phyloP scores from a whole-genome alignment of 2,329 filamentous ascomycete species.

The Raffaelea ambrosiae region DNA sequence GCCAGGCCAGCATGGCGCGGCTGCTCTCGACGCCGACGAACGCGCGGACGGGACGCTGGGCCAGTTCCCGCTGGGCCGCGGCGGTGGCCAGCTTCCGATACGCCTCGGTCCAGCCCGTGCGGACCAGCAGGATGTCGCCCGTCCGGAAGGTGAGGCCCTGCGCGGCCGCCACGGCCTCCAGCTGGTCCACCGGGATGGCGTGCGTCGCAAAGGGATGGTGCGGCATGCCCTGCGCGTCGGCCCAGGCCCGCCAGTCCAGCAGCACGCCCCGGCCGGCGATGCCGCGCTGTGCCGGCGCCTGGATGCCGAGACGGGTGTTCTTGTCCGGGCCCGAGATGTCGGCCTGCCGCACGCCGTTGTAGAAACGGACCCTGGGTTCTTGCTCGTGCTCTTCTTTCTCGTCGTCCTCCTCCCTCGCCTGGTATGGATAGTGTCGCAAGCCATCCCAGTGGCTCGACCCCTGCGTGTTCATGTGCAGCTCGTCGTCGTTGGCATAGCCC shows the following conservation, averaged over 20 bases:
- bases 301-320: no score
- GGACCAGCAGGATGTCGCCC: constrained; percentile 50
- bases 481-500: no score
- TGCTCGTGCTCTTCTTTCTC: no score
- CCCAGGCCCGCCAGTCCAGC: constrained; percentile 36
- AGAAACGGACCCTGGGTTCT: no score
- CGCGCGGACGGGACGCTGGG: background rate
- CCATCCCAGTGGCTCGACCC: no score
- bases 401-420: no score
- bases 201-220: constrained; percentile 27
- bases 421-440: no score
- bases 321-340: no score
- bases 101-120: constrained; percentile 40
- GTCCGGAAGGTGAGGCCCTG: constrained; percentile 18
- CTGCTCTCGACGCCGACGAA: constrained; percentile 39
- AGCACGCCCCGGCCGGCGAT: constrained; percentile 42
- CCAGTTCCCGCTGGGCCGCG: constrained; percentile 1
- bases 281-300: constrained; percentile 27
- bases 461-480: no score
- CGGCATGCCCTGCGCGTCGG: constrained; percentile 30
- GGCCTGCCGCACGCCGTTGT: no score
- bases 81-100: constrained; percentile 26
- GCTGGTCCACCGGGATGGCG: constrained; percentile 31
- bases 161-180: constrained; percentile 33
- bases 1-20: constrained; percentile 41